These are phyloP conservation scores for Aureobasidium lini DNA, from an alignment of 2,329 filamentous ascomycete species.

Conservation along the genomic window DNA sequence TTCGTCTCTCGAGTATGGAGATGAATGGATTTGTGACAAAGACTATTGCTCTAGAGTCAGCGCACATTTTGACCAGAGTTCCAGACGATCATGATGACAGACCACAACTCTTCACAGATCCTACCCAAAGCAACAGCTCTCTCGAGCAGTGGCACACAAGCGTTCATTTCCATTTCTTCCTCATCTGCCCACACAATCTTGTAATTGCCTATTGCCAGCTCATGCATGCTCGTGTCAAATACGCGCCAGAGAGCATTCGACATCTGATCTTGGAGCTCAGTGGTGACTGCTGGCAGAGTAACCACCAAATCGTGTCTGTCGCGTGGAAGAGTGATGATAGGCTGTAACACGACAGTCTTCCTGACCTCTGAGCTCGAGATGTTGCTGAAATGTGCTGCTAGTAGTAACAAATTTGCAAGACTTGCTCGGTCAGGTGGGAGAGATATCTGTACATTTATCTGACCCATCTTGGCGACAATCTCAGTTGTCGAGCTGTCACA, in stretches of 20 bases:
- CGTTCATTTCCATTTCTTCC: constrained; percentile 1
- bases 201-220: neutral
- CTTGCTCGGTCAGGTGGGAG: neutral
- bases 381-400: neutral
- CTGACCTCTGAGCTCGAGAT: neutral
- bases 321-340: neutral
- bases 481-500: neutral
- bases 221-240: neutral
- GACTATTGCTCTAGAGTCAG: too few relatives aligned
- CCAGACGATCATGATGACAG: neutral
- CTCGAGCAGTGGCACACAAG: neutral
- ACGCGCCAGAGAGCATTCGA: neutral
- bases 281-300: neutral
- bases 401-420: neutral
- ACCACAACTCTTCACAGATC: neutral
- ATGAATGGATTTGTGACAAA: neutral
- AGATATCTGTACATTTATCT: neutral
- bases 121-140: neutral
- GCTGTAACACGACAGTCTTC: neutral
- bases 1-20: too few relatives aligned
- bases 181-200: neutral
- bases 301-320: neutral
- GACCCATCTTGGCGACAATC: neutral
- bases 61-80: neutral
- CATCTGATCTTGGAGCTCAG: neutral